Base-by-base conservation (phyloP, 345 rosid species). In the Cardamine chenopodiifolia region DNA sequence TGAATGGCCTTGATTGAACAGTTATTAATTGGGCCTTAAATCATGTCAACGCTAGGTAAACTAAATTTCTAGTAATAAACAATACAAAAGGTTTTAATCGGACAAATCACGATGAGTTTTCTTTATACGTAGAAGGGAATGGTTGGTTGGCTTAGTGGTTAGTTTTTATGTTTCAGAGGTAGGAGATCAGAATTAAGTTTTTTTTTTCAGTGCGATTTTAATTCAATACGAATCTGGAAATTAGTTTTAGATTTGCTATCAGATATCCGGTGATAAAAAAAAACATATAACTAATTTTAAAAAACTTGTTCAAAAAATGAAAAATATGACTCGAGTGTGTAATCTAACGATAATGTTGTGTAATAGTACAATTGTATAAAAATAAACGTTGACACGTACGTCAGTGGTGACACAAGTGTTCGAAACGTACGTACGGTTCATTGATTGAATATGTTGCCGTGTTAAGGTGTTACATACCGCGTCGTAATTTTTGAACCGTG, bases 401-500 rank as follows among this genome's bases (percentile, higher is more conserved):
- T 53, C 58, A n/a, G 17, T 53, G 42, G 14, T 37, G 15, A 10
- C 5, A 11, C 15, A 1, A 37, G 14, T 40, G 19, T 28, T 55
- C 12, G 10, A 13, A 22, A 53, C 55, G 25, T 50, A n/a, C n/a
- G 55, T 50, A n/a, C n/a, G 55, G 14, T 62, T 10, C 54, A 12
- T 34, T 68, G 50, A 53, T 17, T 40, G 26, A 29, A 56, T 56
- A 1, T 53, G 25, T 68, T 48, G 17, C 66, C 66, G 66, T 22
- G 58, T 47, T 31, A 18, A 7, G 60, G 20, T 55, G 35, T 17
- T 7, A n/a, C 49, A 23, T 3, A 8, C 25, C 50, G 60, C 25
- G 59, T 60, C 28, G 60, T 8, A 39, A 17, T 19, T 2, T 71
- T 59, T 50, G 31, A 62, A 50, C 75, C 50, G 74, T n/a, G 14